Conservation (phyloP, 441 rosid genomes). For the Melastoma candidum region DNA sequence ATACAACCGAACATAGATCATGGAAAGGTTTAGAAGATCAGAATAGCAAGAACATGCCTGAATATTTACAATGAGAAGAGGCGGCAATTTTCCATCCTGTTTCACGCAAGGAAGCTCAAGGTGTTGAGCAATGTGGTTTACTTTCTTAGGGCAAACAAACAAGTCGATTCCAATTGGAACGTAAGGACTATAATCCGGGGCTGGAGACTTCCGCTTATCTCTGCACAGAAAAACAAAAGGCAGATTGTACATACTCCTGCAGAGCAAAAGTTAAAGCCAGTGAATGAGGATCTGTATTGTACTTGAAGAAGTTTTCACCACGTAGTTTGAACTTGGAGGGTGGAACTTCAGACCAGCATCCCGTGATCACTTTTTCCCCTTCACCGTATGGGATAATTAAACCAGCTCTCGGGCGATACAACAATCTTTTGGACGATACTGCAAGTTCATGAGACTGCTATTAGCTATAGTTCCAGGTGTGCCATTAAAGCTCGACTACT, state of each 20-base stretch:
- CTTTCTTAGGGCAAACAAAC: constrained; percentile 64
- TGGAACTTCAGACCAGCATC: constrained; percentile 69
- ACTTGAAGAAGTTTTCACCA: constrained; percentile 75
- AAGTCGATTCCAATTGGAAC: constrained; percentile 72
- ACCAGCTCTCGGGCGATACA: constrained; percentile 56
- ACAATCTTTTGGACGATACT: constrained; percentile 43
- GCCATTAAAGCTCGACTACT: constrained; percentile 12
- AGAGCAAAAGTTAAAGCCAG: constrained; percentile 3
- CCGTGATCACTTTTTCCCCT: constrained; percentile 39
- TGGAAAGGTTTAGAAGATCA: no score
- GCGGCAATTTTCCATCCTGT: constrained; percentile 50
- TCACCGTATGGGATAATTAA: constrained; percentile 34
- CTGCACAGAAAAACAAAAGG: constrained; percentile 34
- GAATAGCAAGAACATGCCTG: constrained; percentile 34
- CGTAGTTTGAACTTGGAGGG: constrained; percentile 86
- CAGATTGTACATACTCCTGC: constrained; percentile 10
- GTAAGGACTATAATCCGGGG: constrained; percentile 51
- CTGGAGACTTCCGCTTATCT: constrained; percentile 67
- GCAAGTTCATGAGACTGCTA: constrained; percentile 6
- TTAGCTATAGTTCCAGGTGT: no score
- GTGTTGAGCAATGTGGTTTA: constrained; percentile 81
- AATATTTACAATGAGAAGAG: constrained; percentile 80
- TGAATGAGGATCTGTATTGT: constrained; percentile 13
- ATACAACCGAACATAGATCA: no score
- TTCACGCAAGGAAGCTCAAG: constrained; percentile 72